Percentiles rank a stretch among this genome's conserved stretches.
Evolutionary conservation across 2,329 filamentous ascomycete genomes (phyloP).

Genomic region (Magnaporthiopsis rhizophila): DNA sequence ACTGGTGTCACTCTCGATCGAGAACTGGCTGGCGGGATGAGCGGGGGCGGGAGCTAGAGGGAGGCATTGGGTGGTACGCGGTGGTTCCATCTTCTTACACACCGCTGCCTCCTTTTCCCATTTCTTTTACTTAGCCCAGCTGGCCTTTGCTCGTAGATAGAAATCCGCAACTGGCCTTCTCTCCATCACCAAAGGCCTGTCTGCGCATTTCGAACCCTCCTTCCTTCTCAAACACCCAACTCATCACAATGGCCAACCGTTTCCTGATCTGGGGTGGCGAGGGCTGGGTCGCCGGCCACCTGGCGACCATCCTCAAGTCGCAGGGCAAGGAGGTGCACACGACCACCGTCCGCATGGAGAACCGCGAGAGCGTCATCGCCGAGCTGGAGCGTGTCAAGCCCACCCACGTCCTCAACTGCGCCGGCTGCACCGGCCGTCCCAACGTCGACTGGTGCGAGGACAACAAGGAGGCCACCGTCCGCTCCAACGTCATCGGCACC

Average conservation of each 20-base stretch:
- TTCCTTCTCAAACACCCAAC: not conserved
- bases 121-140: not conserved
- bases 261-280: slow-evolving; percentile 57
- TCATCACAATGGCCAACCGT: slow-evolving; percentile 20
- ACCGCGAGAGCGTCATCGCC: slow-evolving; percentile 46
- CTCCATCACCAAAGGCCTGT: not conserved
- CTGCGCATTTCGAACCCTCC: not conserved
- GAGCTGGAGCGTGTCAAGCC: slow-evolving; percentile 52
- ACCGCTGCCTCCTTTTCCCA: not conserved
- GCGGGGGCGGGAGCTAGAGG: not conserved
- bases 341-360: slow-evolving; percentile 59
- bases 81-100: not conserved
- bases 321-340: slow-evolving; percentile 53
- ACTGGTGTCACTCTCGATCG: not conserved
- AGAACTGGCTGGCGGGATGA: too few species aligned
- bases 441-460: slow-evolving; percentile 68
- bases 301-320: slow-evolving; percentile 47
- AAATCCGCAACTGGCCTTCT: not conserved
- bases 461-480: slow-evolving; percentile 58
- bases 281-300: slow-evolving; percentile 55
- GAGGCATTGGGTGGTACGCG: not conserved
- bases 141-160: not conserved
- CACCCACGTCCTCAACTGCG: slow-evolving; percentile 59
- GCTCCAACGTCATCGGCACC: slow-evolving; percentile 59
- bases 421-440: slow-evolving; percentile 57